These are phyloP conservation scores for Aspergillus fructus DNA, from an alignment of 2,329 filamentous ascomycete genomes.

Conservation along the genomic window DNA sequence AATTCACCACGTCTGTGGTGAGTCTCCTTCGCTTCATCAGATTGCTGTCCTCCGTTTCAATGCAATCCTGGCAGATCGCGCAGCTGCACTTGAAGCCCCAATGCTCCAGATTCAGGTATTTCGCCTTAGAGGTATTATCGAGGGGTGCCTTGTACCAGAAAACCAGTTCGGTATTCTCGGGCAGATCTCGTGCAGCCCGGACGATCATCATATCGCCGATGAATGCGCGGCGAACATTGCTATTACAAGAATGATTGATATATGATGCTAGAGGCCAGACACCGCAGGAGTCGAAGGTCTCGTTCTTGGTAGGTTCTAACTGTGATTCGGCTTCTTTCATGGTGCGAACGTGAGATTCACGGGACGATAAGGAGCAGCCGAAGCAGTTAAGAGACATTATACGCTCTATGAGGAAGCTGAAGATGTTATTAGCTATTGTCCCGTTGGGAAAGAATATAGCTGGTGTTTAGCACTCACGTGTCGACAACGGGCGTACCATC, in stretches of 20 bases:
- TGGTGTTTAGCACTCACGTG: constrained; percentile 36
- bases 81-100: constrained; percentile 29
- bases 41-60: neutral
- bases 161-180: constrained; percentile 47
- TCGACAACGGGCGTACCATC: constrained; percentile 48
- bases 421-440: neutral
- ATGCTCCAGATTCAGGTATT: constrained; percentile 6
- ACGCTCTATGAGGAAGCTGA: constrained; percentile 48
- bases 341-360: constrained; percentile 13
- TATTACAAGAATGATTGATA: constrained; percentile 55
- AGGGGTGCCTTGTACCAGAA: constrained; percentile 39
- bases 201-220: constrained; percentile 57
- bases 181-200: constrained; percentile 47
- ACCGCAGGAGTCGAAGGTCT: constrained; percentile 34
- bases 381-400: constrained; percentile 49
- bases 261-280: constrained; percentile 51
- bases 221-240: constrained; percentile 50
- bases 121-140: neutral
- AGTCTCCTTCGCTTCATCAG: constrained; percentile 17
- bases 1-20: neutral
- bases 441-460: no score
- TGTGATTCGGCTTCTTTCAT: neutral
- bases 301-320: neutral
- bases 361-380: constrained; percentile 30
- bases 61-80: constrained; percentile 22